Evolutionary conservation across 169 alveolate genomes (phyloP).

Genomic region (Plasmodium adleri): DNA sequence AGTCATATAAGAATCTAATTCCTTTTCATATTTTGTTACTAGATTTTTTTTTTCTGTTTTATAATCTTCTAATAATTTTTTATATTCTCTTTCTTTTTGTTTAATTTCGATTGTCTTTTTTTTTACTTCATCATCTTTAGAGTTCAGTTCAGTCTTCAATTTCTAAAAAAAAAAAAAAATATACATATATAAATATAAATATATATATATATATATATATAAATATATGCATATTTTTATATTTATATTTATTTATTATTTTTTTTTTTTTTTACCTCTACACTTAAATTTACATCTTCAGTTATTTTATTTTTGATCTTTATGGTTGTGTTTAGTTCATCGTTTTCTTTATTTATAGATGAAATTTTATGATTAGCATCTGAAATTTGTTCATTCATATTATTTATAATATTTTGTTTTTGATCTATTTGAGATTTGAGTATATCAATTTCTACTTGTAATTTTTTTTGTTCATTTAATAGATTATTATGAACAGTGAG

Average conservation of each 20-base stretch:
- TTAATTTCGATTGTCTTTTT: constrained; percentile 43
- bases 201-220: not conserved
- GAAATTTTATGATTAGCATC: constrained; percentile 6
- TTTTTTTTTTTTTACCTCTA: constrained; percentile 25
- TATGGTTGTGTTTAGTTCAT: constrained; percentile 55
- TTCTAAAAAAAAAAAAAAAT: constrained; percentile 15
- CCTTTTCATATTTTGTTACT: constrained; percentile 69
- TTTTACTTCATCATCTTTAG: constrained; percentile 64
- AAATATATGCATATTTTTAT: not conserved
- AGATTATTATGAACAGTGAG: constrained; percentile 31
- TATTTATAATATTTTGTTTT: constrained; percentile 4
- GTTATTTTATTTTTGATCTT: constrained; percentile 55
- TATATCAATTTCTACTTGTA: constrained; percentile 24
- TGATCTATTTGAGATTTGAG: constrained; percentile 38
- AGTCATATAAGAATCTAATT: constrained; percentile 41
- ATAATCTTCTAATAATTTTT: constrained; percentile 59
- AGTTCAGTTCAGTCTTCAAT: constrained; percentile 28
- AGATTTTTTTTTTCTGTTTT: constrained; percentile 61
- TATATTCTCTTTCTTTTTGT: constrained; percentile 64
- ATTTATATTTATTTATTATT: not conserved
- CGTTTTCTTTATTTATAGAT: constrained; percentile 28
- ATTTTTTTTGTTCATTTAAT: constrained; percentile 40
- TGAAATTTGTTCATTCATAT: constrained; percentile 24
- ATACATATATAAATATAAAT: too few species aligned
- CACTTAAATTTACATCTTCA: constrained; percentile 40